A percentile compares a stretch with the other conserved stretches of the same genome.
phyloP scores from a whole-genome alignment of 1,284 basidiomycete species.

The Ceratobasidium sp. region DNA sequence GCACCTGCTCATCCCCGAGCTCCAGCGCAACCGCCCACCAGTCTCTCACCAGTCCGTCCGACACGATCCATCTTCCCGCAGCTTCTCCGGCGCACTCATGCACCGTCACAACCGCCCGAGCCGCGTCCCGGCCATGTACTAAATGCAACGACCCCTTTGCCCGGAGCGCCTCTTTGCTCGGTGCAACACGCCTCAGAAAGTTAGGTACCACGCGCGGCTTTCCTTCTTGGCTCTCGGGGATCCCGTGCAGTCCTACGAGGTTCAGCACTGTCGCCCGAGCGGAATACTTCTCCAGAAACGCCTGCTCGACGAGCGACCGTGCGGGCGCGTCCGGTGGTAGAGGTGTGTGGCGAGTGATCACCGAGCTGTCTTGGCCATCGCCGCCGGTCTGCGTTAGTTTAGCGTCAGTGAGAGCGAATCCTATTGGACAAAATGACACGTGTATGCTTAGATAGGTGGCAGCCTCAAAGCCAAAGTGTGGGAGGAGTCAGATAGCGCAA shows the following conservation, averaged over 20 bases:
- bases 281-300: conserved; percentile 43
- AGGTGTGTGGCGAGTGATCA: conserved; percentile 46
- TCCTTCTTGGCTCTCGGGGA: conserved; percentile 45
- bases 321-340: conserved; percentile 49
- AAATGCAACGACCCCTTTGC: conserved; percentile 51
- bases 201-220: conserved; percentile 44
- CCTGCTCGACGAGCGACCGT: conserved; percentile 50
- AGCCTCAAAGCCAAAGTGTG: conserved; percentile 2
- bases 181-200: conserved; percentile 50
- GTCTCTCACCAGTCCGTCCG: conserved; percentile 27
- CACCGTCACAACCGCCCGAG: conserved; percentile 49
- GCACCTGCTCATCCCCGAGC: conserved; percentile 20
- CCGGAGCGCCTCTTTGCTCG: conserved; percentile 49
- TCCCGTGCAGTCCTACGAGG: conserved; percentile 53
- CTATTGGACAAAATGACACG: no score
- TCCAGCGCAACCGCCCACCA: conserved; percentile 35
- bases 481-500: background rate
- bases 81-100: background rate
- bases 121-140: conserved; percentile 48
- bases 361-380: conserved; percentile 45
- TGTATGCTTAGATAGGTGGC: conserved; percentile 19
- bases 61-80: conserved; percentile 27
- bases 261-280: conserved; percentile 50
- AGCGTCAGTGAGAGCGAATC: no score
- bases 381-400: conserved; percentile 48